Evolutionary conservation across 2,329 filamentous ascomycete genomes (phyloP), one percentile per base, ranked within the genome.

Genomic region (Microcyclospora pomicola): DNA sequence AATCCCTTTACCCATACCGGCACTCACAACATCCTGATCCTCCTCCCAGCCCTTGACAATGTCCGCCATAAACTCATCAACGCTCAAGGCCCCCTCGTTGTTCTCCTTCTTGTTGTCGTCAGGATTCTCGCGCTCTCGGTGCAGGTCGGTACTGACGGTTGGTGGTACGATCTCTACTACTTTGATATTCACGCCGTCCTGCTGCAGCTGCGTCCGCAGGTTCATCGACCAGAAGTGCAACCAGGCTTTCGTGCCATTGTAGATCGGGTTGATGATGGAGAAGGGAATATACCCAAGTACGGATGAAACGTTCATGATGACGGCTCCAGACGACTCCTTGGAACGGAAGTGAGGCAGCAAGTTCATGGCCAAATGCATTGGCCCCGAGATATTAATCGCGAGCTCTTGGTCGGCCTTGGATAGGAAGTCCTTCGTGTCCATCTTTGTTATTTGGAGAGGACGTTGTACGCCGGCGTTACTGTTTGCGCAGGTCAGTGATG

Each of bases 391-490:
- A 43, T 76, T 75, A 53, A 72, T 75, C 46, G 72, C 58, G 36
- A 76, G 68, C 43, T 76, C 72, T 29, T 72, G 58, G 42, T 75
- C 71, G 0, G 69, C 71, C 39, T 69, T 69, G 10, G 49, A 15
- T 0, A 73, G 58, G 31, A 72, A 68, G 19, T 67, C 60, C 14
- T 40, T 47, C 10, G 43, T 38, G 7, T 44, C 43, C 49, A 57
- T 53, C 13, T 59, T 49, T 31, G 59, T 61, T 1, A 71, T 59
- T 12, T 69, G 53, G 1, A 77, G 60, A 0, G 70, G 72, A 2
- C 69, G 56, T 49, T 76, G 72, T 0, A 75, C 68, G 2, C 71
- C 72, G 0, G 72, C 72, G 38, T 77, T 75, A 56, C 75, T 76
- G 7, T 24, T 24, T 24, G 19, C 19, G 4, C 7, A 7, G 19